A percentile compares a stretch with the other conserved stretches of the same genome.
phyloP scores from a whole-genome alignment of 2,329 filamentous ascomycete genomes.

The Microcyclosporella mali region DNA sequence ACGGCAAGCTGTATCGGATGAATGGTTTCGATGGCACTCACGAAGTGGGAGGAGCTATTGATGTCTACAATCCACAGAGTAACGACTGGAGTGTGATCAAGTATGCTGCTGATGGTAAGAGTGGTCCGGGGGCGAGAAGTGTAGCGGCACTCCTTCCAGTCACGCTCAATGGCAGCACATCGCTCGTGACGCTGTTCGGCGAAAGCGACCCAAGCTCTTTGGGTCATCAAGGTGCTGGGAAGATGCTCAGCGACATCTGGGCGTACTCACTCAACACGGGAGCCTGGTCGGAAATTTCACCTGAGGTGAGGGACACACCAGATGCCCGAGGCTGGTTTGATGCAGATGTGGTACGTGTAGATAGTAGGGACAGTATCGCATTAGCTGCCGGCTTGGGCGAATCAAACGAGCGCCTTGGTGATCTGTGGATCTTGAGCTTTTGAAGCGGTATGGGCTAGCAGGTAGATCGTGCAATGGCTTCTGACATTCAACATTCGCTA shows the following conservation, averaged over 20 bases:
- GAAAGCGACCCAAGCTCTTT: conserved; percentile 49
- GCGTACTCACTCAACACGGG: conserved; percentile 35
- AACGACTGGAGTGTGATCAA: conserved; percentile 38
- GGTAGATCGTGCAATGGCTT: too few relatives aligned
- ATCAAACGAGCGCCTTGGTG: conserved; percentile 46
- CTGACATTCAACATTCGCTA: too few relatives aligned
- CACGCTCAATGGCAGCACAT: conserved; percentile 30
- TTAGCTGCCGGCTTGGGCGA: conserved; percentile 49
- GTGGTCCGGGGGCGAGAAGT: conserved; percentile 46
- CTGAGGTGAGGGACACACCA: conserved; percentile 29
- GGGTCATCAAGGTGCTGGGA: conserved; percentile 51
- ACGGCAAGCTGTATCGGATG: conserved; percentile 66
- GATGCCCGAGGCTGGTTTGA: conserved; percentile 49
- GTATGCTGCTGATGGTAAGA: conserved; percentile 39
- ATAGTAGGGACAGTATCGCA: conserved; percentile 35
- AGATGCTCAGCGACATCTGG: conserved; percentile 51
- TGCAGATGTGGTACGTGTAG: conserved; percentile 38
- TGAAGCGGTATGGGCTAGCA: neutral
- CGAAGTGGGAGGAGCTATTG: conserved; percentile 66
- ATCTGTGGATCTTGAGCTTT: conserved; percentile 42
- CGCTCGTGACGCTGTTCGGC: conserved; percentile 48
- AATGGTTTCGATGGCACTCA: conserved; percentile 68
- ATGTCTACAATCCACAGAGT: conserved; percentile 47
- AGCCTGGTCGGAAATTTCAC: conserved; percentile 33
- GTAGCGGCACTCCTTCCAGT: conserved; percentile 45